These are phyloP conservation scores for Colletotrichum caudatum DNA, from an alignment of 2,329 filamentous ascomycete genomes.

Conservation along the genomic window DNA sequence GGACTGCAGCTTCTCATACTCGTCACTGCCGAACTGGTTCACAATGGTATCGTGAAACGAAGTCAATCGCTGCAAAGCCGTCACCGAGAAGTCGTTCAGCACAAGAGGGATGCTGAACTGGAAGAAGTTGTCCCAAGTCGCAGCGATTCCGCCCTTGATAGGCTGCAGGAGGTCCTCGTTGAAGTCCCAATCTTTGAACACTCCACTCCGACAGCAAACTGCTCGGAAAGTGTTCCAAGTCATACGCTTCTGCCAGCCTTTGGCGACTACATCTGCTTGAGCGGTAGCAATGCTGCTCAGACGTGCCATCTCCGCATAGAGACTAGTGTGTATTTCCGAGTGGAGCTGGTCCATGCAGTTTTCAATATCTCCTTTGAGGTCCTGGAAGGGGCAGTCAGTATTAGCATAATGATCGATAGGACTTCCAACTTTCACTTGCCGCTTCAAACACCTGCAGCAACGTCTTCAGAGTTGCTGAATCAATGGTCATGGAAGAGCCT, in stretches of 20 bases:
- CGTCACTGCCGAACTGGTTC: background rate
- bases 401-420: accelerated
- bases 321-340: background rate
- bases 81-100: background rate
- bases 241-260: background rate
- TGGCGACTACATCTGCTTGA: background rate
- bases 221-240: background rate
- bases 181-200: background rate
- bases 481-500: background rate
- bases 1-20: background rate
- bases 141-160: background rate
- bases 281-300: background rate
- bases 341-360: background rate
- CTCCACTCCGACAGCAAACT: background rate
- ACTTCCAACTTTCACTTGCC: background rate
- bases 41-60: conserved; percentile 3
- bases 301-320: background rate
- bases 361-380: background rate
- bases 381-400: background rate
- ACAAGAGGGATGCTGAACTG: background rate
- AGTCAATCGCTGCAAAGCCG: background rate
- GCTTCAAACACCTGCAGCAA: background rate
- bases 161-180: conserved; percentile 17
- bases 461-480: background rate
- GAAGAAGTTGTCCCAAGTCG: conserved; percentile 3